Evolutionary conservation across 2,329 filamentous ascomycete genomes (phyloP).

Genomic region (Trichophaea hybrida): DNA sequence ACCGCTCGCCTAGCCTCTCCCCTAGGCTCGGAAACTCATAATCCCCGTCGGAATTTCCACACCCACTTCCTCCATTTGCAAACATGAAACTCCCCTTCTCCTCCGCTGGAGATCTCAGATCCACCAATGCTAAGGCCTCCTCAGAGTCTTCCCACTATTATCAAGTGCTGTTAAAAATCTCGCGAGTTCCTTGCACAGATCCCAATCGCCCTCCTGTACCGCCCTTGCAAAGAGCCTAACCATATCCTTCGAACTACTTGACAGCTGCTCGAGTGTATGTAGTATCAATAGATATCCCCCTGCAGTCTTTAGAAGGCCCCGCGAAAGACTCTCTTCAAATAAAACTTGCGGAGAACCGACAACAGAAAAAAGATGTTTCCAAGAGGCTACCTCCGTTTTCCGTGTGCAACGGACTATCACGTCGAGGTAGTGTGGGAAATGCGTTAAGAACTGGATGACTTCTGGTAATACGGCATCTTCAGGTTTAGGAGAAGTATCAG

Average conservation of each 20-base stretch:
- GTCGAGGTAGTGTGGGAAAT: conserved; percentile 60
- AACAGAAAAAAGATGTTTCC: conserved; percentile 85
- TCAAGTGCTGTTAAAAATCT: conserved; percentile 91
- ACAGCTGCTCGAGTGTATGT: conserved; percentile 62
- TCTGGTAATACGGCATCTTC: conserved; percentile 39
- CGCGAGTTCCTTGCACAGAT: conserved; percentile 85
- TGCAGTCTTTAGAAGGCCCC: conserved; percentile 81
- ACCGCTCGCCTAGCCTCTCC: too few relatives aligned
- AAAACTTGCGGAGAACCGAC: conserved; percentile 79
- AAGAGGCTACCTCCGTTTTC: conserved; percentile 89
- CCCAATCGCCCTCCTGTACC: conserved; percentile 78
- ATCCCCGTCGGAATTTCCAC: too few relatives aligned
- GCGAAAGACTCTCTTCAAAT: conserved; percentile 79
- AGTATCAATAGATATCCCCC: conserved; percentile 92
- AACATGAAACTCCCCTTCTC: conserved; percentile 32
- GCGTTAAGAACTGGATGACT: conserved; percentile 39
- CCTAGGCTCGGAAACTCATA: too few relatives aligned
- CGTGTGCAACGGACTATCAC: conserved; percentile 93
- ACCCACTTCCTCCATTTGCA: conserved; percentile 3
- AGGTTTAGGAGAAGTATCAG: conserved; percentile 49
- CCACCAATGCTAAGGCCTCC: conserved; percentile 54
- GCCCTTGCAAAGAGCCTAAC: conserved; percentile 69
- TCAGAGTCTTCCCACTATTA: conserved; percentile 64
- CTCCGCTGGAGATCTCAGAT: conserved; percentile 30
- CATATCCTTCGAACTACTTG: conserved; percentile 52